Percentiles rank a stretch among this genome's conserved stretches.
Conservation (phyloP, 192 early-diverging fungal genomes). For the Entomortierella beljakovae region DNA sequence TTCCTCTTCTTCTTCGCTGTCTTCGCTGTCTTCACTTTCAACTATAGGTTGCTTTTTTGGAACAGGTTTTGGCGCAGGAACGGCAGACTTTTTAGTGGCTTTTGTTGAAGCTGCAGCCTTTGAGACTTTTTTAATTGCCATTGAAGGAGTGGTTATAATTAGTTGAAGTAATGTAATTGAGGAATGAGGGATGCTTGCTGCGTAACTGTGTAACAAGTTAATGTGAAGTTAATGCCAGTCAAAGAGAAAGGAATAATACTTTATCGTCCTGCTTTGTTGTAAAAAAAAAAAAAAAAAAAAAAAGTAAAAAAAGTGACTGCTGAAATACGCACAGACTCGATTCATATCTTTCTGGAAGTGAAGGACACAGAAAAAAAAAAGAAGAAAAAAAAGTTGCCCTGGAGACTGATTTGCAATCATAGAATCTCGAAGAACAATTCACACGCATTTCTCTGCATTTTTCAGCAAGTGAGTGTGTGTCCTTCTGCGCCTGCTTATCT, state of each 20-base stretch:
- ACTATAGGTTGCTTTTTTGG: constrained; percentile 1
- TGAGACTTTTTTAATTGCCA: constrained; percentile 37
- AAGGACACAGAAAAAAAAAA: constrained; percentile 5
- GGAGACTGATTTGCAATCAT: constrained; percentile 5
- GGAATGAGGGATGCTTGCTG: neutral
- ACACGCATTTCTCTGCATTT: neutral
- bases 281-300: constrained; percentile 20
- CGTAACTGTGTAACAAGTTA: neutral
- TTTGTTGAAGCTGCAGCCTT: constrained; percentile 4
- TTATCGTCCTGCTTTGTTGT: neutral
- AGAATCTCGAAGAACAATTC: neutral
- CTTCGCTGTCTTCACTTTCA: neutral
- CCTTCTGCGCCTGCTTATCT: neutral
- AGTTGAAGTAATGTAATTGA: neutral
- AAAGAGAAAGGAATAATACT: constrained; percentile 6
- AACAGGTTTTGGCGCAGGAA: neutral
- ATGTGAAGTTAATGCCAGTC: neutral
- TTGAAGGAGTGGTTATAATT: neutral
- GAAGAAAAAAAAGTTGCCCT: constrained; percentile 1
- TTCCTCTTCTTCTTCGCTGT: constrained; percentile 3
- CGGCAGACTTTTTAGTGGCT: constrained; percentile 7
- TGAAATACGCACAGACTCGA: constrained; percentile 3
- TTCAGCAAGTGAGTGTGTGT: neutral
- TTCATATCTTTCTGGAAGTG: neutral
- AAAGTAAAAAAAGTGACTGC: constrained; percentile 12